Percentiles rank a stretch among this genome's conserved stretches.
Evolutionary conservation across 768 basidiomycete genomes (phyloP).

Genomic region (Leucosporidium scottii): DNA sequence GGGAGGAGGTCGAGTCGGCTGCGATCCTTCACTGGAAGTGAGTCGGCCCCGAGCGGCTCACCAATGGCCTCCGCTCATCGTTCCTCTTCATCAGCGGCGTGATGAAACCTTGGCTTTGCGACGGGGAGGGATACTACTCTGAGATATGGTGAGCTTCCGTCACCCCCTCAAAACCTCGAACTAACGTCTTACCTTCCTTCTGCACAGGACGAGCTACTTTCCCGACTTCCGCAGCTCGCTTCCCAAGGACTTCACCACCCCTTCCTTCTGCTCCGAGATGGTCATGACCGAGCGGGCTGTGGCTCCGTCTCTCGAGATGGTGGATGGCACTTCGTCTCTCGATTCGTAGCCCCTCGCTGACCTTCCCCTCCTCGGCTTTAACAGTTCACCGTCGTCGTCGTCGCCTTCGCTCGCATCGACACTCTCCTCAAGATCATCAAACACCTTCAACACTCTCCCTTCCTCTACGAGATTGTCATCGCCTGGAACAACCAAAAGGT

Average conservation of each 20-base stretch:
- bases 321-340: neutral
- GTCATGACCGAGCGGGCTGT: neutral
- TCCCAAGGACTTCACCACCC: too few species aligned
- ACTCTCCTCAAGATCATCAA: slow-evolving; percentile 3
- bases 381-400: slow-evolving; percentile 14
- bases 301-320: neutral
- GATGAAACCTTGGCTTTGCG: neutral
- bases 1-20: neutral
- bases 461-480: slow-evolving; percentile 1
- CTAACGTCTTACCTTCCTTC: neutral
- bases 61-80: neutral
- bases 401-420: neutral
- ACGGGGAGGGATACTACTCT: slow-evolving; percentile 8
- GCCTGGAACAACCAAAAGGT: slow-evolving; percentile 5
- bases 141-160: neutral
- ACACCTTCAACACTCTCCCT: slow-evolving; percentile 1
- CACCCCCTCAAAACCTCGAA: neutral
- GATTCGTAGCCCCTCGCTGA: neutral
- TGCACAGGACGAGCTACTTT: neutral
- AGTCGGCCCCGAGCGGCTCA: neutral
- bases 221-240: neutral
- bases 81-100: neutral
- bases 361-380: too few species aligned
- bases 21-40: neutral
- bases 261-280: neutral